Percentiles rank a stretch among this genome's conserved stretches.
Conservation (phyloP, 1,139 yeast species). For the Pneumocystis jirovecii region DNA sequence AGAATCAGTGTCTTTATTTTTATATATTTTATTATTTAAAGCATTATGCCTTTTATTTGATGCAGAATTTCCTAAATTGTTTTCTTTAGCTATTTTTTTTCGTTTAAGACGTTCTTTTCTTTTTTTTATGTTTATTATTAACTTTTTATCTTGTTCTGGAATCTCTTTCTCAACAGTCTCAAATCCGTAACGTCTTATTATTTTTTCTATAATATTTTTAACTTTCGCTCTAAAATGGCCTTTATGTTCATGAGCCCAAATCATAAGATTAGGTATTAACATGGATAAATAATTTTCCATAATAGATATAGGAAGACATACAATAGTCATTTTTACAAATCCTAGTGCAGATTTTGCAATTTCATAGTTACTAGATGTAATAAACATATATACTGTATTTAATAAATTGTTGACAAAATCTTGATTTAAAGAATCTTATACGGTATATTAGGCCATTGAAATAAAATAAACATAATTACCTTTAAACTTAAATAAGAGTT, state of each 20-base stretch:
- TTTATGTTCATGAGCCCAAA: conserved; percentile 92
- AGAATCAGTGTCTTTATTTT: background rate
- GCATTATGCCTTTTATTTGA: background rate
- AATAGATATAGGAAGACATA: conserved; percentile 68
- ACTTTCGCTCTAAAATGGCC: conserved; percentile 88
- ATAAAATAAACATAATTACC: conserved; percentile 22
- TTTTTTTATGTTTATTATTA: conserved; percentile 74
- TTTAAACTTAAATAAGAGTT: conserved; percentile 76
- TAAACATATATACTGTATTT: conserved; percentile 76
- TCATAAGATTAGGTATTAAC: conserved; percentile 56
- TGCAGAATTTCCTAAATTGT: background rate
- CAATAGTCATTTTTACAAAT: conserved; percentile 78
- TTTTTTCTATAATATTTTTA: conserved; percentile 80
- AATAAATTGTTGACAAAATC: conserved; percentile 53
- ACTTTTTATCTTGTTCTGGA: conserved; percentile 77
- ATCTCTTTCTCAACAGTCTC: conserved; percentile 64
- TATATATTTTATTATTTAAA: background rate
- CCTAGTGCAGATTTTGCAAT: conserved; percentile 91
- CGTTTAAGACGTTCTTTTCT: conserved; percentile 62
- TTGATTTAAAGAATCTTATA: conserved; percentile 20
- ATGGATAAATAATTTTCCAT: conserved; percentile 53
- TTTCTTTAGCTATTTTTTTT: conserved; percentile 30
- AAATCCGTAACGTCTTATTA: conserved; percentile 76
- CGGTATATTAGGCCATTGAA: background rate
- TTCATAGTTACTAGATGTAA: conserved; percentile 82